Conservation (phyloP, 2,329 filamentous ascomycete genomes). For the Pseudogymnoascus sp. region DNA sequence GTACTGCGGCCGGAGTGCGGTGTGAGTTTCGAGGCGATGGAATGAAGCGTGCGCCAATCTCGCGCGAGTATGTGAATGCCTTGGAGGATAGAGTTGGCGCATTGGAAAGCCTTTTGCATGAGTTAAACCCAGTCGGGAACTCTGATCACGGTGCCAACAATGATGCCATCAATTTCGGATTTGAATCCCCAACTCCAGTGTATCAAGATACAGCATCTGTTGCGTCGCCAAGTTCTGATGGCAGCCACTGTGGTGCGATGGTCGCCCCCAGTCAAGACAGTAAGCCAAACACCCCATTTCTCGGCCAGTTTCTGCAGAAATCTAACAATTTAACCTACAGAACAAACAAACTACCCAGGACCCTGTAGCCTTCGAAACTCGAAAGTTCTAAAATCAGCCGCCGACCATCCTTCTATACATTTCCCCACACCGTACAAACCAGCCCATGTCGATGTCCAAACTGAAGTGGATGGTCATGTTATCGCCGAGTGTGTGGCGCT, state of each 20-base stretch:
- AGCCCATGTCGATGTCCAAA: background rate
- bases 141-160: background rate
- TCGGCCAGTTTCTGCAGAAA: no score
- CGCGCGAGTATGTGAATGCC: conserved; percentile 12
- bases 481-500: conserved; percentile 14
- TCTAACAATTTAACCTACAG: background rate
- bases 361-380: background rate
- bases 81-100: conserved; percentile 11
- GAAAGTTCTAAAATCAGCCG: background rate
- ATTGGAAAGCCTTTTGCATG: conserved; percentile 8
- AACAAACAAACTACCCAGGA: background rate
- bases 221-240: background rate
- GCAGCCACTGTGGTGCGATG: background rate
- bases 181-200: background rate
- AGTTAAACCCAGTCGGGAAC: conserved; percentile 8
- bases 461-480: conserved; percentile 1
- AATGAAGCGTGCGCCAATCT: conserved; percentile 13
- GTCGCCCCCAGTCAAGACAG: background rate
- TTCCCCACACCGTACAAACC: background rate
- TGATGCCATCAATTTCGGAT: background rate
- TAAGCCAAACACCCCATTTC: background rate
- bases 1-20: conserved; percentile 10
- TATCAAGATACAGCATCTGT: background rate
- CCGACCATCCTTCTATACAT: background rate
- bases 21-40: conserved; percentile 14